A percentile compares a stretch with the other conserved stretches of the same genome.
Evolutionary conservation across 2,329 filamentous ascomycete species (phyloP).

Genomic region (Trichophyton schoenleinii): DNA sequence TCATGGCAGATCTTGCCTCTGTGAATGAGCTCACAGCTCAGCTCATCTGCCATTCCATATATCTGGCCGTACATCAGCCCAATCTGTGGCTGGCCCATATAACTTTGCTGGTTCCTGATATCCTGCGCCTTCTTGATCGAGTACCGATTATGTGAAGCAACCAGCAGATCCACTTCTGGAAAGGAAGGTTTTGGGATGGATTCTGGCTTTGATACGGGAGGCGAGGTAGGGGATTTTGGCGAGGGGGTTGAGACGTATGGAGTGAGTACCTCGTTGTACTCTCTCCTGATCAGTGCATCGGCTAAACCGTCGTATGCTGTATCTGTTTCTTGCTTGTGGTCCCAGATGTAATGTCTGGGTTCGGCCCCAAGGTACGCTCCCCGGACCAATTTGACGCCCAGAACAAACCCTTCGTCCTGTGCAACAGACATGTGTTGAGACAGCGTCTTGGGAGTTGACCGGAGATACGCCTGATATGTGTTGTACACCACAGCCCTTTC

Average conservation of each 20-base stretch:
- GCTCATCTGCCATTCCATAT: slow-evolving; percentile 49
- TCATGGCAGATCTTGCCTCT: slow-evolving; percentile 12
- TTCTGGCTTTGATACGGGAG: slow-evolving; percentile 12
- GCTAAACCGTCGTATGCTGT: slow-evolving; percentile 59
- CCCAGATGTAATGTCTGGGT: slow-evolving; percentile 56
- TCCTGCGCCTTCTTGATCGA: slow-evolving; percentile 47
- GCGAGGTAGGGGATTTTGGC: slow-evolving; percentile 16
- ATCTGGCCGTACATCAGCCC: slow-evolving; percentile 44
- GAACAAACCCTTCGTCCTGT: slow-evolving; percentile 46
- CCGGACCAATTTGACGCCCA: slow-evolving; percentile 63
- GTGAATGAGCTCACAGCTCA: slow-evolving; percentile 38
- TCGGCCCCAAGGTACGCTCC: slow-evolving; percentile 61
- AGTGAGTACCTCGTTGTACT: slow-evolving; percentile 43
- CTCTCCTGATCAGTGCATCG: slow-evolving; percentile 49
- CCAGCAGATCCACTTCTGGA: slow-evolving; percentile 51
- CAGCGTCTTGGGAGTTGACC: slow-evolving; percentile 46
- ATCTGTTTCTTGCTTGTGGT: slow-evolving; percentile 58
- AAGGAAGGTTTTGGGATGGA: slow-evolving; percentile 23
- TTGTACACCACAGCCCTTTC: slow-evolving; percentile 57
- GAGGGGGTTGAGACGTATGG: slow-evolving; percentile 13
- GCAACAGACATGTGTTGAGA: slow-evolving; percentile 50
- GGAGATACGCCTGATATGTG: slow-evolving; percentile 66
- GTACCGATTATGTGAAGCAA: slow-evolving; percentile 70
- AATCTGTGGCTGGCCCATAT: slow-evolving; percentile 28
- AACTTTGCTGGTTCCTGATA: slow-evolving; percentile 36